These are phyloP conservation scores for Cyclotella choctawhatcheeana DNA, from an alignment of 108 stramenopile genomes.

Conservation along the genomic window DNA sequence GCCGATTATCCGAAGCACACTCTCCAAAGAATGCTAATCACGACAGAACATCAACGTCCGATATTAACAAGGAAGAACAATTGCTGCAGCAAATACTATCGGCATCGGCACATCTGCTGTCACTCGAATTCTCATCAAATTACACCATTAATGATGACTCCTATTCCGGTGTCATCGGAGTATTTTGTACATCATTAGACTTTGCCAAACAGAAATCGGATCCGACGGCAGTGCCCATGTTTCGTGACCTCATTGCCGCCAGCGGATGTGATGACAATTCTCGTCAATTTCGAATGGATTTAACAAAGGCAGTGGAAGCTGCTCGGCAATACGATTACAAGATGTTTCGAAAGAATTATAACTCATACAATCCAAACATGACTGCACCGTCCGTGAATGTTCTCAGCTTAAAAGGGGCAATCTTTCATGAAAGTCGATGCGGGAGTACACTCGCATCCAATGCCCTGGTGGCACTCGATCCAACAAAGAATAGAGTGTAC, in stretches of 20 bases:
- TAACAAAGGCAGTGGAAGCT: conserved; percentile 52
- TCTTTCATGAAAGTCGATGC: conserved; percentile 94
- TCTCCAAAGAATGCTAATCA: not conserved
- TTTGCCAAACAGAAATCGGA: conserved; percentile 39
- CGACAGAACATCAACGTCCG: too few species aligned
- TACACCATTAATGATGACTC: conserved; percentile 18
- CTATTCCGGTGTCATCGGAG: conserved; percentile 28
- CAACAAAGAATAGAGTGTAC: conserved; percentile 76
- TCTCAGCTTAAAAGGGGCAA: conserved; percentile 69
- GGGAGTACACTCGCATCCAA: conserved; percentile 94
- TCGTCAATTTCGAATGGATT: conserved; percentile 40
- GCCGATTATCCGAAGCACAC: not conserved
- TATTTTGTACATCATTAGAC: conserved; percentile 40
- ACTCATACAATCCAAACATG: not conserved
- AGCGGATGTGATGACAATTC: conserved; percentile 33
- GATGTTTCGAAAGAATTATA: not conserved
- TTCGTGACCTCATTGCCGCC: conserved; percentile 61
- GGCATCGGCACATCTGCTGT: conserved; percentile 29
- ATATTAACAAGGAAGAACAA: not conserved
- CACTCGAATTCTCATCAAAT: not conserved
- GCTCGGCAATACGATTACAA: conserved; percentile 46
- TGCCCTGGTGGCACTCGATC: conserved; percentile 78
- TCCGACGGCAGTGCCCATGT: conserved; percentile 63
- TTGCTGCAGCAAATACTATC: conserved; percentile 21
- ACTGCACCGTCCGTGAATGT: conserved; percentile 7